Base-by-base conservation (phyloP, 257 asterid species). In the Avicennia marina region DNA sequence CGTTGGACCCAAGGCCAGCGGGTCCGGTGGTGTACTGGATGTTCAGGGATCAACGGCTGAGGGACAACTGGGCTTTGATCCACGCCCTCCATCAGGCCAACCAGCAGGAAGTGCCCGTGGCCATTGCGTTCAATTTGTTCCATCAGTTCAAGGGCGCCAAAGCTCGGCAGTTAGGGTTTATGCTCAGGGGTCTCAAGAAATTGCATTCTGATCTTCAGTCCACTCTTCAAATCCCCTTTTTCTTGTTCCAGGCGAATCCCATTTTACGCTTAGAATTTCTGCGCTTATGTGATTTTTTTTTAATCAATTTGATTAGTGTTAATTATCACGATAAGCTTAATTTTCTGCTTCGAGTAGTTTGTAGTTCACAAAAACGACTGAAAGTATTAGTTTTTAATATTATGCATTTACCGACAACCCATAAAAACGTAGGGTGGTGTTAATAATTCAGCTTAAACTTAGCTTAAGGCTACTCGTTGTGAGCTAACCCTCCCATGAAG, bases 21-120 rank as follows among this genome's bases (percentile, higher is more conserved):
- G 98, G 97, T 6, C 98, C 98, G 44, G 97, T 93, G 19, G 95
- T 91, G 42, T 91, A 91, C 78, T 91, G 98, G 98, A 85, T 91
- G 98, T 91, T 91, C 75, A 80, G 98, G 66, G 97, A 91, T 78
- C 98, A 91, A 66, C 81, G 98, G 80, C 36, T 86, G 63, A 74
- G 63, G 62, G 98, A 93, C 72, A 93, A 93, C 64, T 93, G 95
- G 97, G 98, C 98, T 22, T 69, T 93, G 83, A 85, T 88, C 79
- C 98, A 93, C 78, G 97, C 98, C 69, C 76, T 86, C 56, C 84
- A 83, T 69, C 75, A 86, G 73, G 98, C 98, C 6, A 82, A 80
- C 68, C 75, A 70, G 56, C 53, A 68, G 39, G 56, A 89, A 41
- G 94, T 81, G 4, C 97, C 97, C 24, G 62, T 93, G 10, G 95